Evolutionary conservation across 2,329 filamentous ascomycete species (phyloP).

Genomic region (Chaetomiaceae sp.): DNA sequence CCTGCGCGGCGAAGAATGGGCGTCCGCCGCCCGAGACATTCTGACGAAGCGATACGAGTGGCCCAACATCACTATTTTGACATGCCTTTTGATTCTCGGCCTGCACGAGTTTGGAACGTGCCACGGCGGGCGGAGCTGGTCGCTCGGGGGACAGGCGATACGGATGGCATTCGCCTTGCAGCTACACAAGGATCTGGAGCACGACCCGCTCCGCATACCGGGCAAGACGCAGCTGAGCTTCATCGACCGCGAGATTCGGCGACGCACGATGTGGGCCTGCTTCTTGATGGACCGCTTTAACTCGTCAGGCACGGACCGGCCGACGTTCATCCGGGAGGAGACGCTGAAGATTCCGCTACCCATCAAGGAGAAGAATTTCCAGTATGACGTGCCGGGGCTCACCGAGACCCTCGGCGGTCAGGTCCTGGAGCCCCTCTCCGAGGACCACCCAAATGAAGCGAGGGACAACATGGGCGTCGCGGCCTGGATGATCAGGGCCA

Average conservation of each 20-base stretch:
- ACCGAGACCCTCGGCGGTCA: constrained; percentile 77
- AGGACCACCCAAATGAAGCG: constrained; percentile 57
- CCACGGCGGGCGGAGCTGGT: constrained; percentile 93
- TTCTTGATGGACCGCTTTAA: constrained; percentile 98
- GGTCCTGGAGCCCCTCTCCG: constrained; percentile 55
- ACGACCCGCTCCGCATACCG: constrained; percentile 64
- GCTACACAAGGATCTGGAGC: constrained; percentile 83
- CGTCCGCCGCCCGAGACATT: constrained; percentile 77
- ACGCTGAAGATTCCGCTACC: constrained; percentile 85
- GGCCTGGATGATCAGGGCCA: constrained; percentile 78
- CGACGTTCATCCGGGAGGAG: constrained; percentile 85
- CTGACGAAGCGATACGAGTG: constrained; percentile 83
- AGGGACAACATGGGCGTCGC: constrained; percentile 90
- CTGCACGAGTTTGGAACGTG: constrained; percentile 96
- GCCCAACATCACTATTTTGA: constrained; percentile 93
- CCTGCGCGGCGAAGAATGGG: constrained; percentile 86
- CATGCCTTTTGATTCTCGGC: constrained; percentile 79
- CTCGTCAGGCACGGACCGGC: constrained; percentile 87
- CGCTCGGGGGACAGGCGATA: constrained; percentile 88
- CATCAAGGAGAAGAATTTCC: constrained; percentile 82
- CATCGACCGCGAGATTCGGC: constrained; percentile 85
- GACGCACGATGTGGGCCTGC: constrained; percentile 96
- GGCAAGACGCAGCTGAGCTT: constrained; percentile 68
- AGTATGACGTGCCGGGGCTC: constrained; percentile 81
- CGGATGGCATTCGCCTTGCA: constrained; percentile 96